phyloP scores from a whole-genome alignment of 179 eudicot species.

The Patellifolia procumbens region DNA sequence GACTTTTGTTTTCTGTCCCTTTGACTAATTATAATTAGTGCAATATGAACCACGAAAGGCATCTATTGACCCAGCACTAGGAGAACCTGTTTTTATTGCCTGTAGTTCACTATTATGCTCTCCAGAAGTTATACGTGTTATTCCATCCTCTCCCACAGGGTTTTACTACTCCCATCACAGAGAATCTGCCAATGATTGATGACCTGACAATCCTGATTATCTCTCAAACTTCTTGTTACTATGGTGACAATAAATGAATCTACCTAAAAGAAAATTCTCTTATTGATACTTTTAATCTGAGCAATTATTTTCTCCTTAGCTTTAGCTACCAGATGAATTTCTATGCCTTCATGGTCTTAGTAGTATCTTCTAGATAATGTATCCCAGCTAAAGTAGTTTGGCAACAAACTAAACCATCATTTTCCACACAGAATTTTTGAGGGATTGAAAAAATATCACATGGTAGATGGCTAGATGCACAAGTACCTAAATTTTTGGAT shows the following conservation, averaged over 20 bases:
- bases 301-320: background rate
- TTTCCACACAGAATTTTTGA: background rate
- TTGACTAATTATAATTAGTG: background rate
- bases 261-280: background rate
- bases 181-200: background rate
- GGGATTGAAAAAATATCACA: background rate
- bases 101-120: background rate
- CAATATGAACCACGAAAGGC: background rate
- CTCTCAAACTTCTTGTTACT: background rate
- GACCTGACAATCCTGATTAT: background rate
- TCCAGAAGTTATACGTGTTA: background rate
- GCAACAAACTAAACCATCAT: background rate
- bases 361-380: background rate
- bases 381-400: background rate
- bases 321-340: background rate
- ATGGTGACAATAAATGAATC: background rate
- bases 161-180: background rate
- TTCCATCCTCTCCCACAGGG: background rate
- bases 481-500: background rate
- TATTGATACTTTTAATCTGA: background rate
- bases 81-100: background rate
- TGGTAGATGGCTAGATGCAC: background rate
- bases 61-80: background rate
- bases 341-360: background rate
- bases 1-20: constrained; percentile 3